Conservation (phyloP, 2,329 filamentous ascomycete species). For the Claviceps maximensis region DNA sequence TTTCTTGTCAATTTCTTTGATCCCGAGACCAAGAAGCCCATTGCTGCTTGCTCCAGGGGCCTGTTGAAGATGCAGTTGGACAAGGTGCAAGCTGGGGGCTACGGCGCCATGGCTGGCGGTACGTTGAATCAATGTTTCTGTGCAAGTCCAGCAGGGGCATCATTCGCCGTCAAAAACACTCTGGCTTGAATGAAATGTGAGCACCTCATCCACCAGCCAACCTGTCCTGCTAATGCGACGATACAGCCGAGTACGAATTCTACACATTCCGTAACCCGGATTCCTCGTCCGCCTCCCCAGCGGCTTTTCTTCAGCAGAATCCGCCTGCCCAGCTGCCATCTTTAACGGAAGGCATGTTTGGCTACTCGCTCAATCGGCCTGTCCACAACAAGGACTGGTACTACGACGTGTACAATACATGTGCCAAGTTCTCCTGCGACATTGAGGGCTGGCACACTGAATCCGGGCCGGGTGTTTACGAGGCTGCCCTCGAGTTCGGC, state of each 20-base stretch:
- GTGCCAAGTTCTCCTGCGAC: slow-evolving; percentile 61
- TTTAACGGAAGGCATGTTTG: slow-evolving; percentile 90
- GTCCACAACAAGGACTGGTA: slow-evolving; percentile 88
- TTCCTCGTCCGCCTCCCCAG: slow-evolving; percentile 45
- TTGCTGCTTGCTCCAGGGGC: slow-evolving; percentile 69
- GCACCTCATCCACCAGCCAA: too few relatives aligned
- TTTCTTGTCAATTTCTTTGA: slow-evolving; percentile 77
- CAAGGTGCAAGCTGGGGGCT: slow-evolving; percentile 55
- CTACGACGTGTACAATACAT: slow-evolving; percentile 74
- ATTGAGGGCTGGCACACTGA: slow-evolving; percentile 96
- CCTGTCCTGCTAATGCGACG: neutral
- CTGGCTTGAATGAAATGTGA: neutral
- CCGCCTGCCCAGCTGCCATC: slow-evolving; percentile 60
- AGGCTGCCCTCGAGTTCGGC: slow-evolving; percentile 85
- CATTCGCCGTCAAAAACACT: neutral
- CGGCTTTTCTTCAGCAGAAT: slow-evolving; percentile 61
- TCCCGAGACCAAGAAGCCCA: slow-evolving; percentile 57
- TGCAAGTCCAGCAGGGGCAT: too few relatives aligned
- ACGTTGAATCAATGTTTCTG: slow-evolving; percentile 19
- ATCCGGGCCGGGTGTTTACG: slow-evolving; percentile 85
- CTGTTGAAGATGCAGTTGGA: slow-evolving; percentile 55
- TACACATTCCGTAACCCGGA: slow-evolving; percentile 71
- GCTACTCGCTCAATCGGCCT: slow-evolving; percentile 77
- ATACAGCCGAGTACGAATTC: slow-evolving; percentile 85
- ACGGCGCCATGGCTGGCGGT: slow-evolving; percentile 84